Evolutionary conservation across 2,329 filamentous ascomycete genomes (phyloP), one percentile per base, ranked within the genome.

Genomic region (Penicillium sp.): DNA sequence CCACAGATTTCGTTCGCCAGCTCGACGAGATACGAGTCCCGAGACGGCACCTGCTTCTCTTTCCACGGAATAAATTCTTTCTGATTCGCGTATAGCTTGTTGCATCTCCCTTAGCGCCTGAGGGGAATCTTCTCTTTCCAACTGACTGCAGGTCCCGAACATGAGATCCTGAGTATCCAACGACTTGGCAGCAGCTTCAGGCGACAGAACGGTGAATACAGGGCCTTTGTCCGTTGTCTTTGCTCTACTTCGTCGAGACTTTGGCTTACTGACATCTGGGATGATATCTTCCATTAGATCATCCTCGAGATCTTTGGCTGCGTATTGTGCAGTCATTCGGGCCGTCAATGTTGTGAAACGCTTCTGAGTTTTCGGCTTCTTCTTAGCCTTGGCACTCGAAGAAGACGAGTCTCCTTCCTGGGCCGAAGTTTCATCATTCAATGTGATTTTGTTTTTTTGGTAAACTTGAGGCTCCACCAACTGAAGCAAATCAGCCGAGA

Each of bases 91-190:
- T 47, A 66, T 63, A 48, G 64, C 71, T 52, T 60, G 56, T 51
- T 71, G 65, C 42, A 61, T 65, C 42, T 70, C 65, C 53, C 54
- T 61, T 34, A 66, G 53, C 23, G 85, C 80, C 0, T 81, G 81
- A 0, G 88, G 87, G 0, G 87, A 89, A 33, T 90, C 84, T 51
- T 90, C 88, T 49, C 81, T 76, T 13, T 86, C 87, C 23, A 95
- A 74, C 68, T 95, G 90, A 68, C 90, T 95, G 1, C 88, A 92
- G 0, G 90, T 94, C 1, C 90, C 90, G 71, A 95, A 95, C 0
- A 95, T 74, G 65, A 92, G 89, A 54, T 91, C 84, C 67, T 94
- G 90, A 1, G 81, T 76, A 3, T 82, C 78, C 13, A 88, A 81
- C 59, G 87, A 81, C 47, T 81, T 81, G 41, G 86, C 71, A 1